These are phyloP conservation scores for Salix exigua DNA, from an alignment of 345 rosid genomes.

Conservation along the genomic window DNA sequence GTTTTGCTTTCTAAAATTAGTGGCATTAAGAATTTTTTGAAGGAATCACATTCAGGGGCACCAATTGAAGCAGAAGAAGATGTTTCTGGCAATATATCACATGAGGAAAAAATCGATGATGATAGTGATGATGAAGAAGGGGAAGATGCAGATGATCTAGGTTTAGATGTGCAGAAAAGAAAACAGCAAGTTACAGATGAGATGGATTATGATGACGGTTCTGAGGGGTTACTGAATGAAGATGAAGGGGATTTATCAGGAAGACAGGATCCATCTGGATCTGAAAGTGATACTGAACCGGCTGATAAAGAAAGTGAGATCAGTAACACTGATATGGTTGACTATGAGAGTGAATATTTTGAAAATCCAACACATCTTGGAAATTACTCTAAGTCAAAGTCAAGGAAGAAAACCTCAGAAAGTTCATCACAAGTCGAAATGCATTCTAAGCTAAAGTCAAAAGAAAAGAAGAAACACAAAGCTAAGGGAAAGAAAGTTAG, in stretches of 20 bases:
- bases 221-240: slow-evolving; percentile 44
- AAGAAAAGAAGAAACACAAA: slow-evolving; percentile 21
- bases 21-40: slow-evolving; percentile 50
- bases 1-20: slow-evolving; percentile 59
- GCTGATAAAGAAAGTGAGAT: slow-evolving; percentile 29
- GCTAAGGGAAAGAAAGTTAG: slow-evolving; percentile 32
- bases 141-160: slow-evolving; percentile 72
- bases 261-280: slow-evolving; percentile 18
- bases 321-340: slow-evolving; percentile 33
- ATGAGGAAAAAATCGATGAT: slow-evolving; percentile 29
- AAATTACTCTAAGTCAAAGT: slow-evolving; percentile 19
- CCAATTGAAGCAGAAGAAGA: slow-evolving; percentile 49
- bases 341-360: slow-evolving; percentile 13
- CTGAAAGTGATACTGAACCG: slow-evolving; percentile 37
- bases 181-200: slow-evolving; percentile 60
- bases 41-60: slow-evolving; percentile 36
- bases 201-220: slow-evolving; percentile 68
- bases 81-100: slow-evolving; percentile 30
- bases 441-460: slow-evolving; percentile 1
- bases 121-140: slow-evolving; percentile 45
- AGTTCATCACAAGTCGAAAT: not conserved
- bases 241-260: slow-evolving; percentile 22
- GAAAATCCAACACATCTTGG: slow-evolving; percentile 6
- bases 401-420: slow-evolving; percentile 20
- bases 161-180: slow-evolving; percentile 65